These are phyloP conservation scores for Lodderomyces elongisporus DNA, from an alignment of 1,139 yeast genomes.

Conservation along the genomic window DNA sequence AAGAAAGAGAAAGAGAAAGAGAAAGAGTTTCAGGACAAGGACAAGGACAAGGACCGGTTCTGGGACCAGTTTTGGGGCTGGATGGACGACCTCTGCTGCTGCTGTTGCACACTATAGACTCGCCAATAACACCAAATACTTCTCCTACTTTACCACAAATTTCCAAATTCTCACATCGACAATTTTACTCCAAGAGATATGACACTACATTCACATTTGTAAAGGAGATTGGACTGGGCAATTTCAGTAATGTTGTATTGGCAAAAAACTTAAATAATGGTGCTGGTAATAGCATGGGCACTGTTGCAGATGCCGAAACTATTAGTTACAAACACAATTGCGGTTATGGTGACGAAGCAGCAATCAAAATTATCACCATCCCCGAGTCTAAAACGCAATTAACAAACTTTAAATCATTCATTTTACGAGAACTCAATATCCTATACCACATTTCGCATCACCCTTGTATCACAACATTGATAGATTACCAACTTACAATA, in stretches of 20 bases:
- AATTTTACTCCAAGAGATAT: conserved; percentile 14
- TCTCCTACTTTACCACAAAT: conserved; percentile 7
- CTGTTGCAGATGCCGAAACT: background rate
- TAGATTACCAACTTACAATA: conserved; percentile 30
- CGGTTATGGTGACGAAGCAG: conserved; percentile 23
- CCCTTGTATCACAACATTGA: conserved; percentile 34
- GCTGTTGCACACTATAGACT: conserved; percentile 5
- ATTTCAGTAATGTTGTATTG: conserved; percentile 53
- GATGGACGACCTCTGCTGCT: no score
- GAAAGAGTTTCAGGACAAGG: background rate
- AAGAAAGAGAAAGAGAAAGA: background rate
- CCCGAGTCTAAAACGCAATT: conserved; percentile 29
- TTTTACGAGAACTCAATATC: conserved; percentile 70
- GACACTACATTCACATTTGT: conserved; percentile 18
- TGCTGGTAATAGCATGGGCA: no score
- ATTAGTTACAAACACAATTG: background rate
- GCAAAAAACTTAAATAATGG: conserved; percentile 23
- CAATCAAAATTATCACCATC: conserved; percentile 38
- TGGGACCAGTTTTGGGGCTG: no score
- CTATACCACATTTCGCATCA: conserved; percentile 45
- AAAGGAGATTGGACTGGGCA: conserved; percentile 50
- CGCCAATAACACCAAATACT: conserved; percentile 12
- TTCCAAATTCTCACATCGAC: conserved; percentile 10
- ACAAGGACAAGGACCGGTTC: conserved; percentile 5
- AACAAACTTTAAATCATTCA: conserved; percentile 55